Base-by-base conservation (phyloP, 257 asterid genomes). In the Nicotiana undulata region DNA sequence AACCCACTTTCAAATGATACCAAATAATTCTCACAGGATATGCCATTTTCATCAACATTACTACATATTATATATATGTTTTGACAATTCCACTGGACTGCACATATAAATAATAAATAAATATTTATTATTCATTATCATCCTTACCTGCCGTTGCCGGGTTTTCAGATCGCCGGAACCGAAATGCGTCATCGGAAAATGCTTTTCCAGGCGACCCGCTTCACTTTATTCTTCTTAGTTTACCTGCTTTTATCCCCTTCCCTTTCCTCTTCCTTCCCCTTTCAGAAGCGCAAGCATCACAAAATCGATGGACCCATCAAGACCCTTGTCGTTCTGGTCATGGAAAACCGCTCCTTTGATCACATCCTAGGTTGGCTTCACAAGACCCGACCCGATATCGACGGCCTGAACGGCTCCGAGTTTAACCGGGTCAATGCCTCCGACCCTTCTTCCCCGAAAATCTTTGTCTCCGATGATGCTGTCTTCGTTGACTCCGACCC, bases 261-360 rank as follows among this genome's bases (percentile, higher is more conserved):
- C 76, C 3, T 84, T 49, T 82, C 96, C 34, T 81, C 52, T 66
- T 84, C 97, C 5, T 89, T 89, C 82, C 92, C 94, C 49, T 90
- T 90, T 20, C 84, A 87, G 58, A 89, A 52, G 75, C 90, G 84
- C 55, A 55, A 66, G 24, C 65, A 76, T 26, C 91, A 82, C 86
- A 84, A 88, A 87, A 88, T 95, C 72, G 59, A 86, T 17, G 97
- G 97, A 10, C 98, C 99, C 72, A 93, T 95, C 84, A 93, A 95
- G 86, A 95, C 99, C 83, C 53, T 95, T 3, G 99, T 95, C 32
- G 91, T 95, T 6, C 7, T 95, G 29, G 97, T 95, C 16, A 95
- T 95, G 99, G 99, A 95, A 52, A 95, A 95, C 49, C 99, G 99
- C 68, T 95, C 99, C 34, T 95, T 95, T 85, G 99, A 95, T 70